Evolutionary conservation across 2,329 filamentous ascomycete species (phyloP).

Genomic region (Penicillium sclerotiorum): DNA sequence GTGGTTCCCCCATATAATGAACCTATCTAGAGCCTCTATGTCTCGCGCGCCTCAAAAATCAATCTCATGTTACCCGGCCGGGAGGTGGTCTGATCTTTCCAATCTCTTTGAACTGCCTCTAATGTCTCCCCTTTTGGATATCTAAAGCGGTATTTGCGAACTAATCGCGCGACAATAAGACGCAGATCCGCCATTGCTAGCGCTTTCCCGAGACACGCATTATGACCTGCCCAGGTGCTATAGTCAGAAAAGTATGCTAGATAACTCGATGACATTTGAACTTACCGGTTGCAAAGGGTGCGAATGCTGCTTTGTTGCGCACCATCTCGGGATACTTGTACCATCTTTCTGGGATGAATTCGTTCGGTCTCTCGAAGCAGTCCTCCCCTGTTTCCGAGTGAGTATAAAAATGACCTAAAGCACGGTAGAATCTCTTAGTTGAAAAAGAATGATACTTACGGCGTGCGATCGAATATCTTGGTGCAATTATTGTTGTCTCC

Average conservation of each 20-base stretch:
- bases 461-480: conserved; percentile 16
- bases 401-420: background rate
- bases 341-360: conserved; percentile 25
- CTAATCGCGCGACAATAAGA: conserved; percentile 12
- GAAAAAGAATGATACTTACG: conserved; percentile 8
- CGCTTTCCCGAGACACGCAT: conserved; percentile 21
- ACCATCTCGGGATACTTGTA: conserved; percentile 16
- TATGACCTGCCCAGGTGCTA: no score
- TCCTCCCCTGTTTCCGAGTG: conserved; percentile 13
- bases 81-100: conserved; percentile 20
- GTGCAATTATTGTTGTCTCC: conserved; percentile 20
- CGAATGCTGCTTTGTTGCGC: conserved; percentile 14
- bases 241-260: background rate
- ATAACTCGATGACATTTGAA: background rate
- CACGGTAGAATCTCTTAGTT: background rate
- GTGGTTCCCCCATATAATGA: no score
- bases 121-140: conserved; percentile 13
- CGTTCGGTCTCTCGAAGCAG: conserved; percentile 11
- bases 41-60: conserved; percentile 12
- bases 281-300: conserved; percentile 21
- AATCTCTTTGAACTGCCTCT: conserved; percentile 8
- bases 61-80: conserved; percentile 16
- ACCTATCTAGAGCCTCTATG: no score
- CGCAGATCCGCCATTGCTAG: conserved; percentile 24
- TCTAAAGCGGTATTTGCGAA: conserved; percentile 13